phyloP scores from a whole-genome alignment of 257 asterid species.

The Primulina tabacum region DNA sequence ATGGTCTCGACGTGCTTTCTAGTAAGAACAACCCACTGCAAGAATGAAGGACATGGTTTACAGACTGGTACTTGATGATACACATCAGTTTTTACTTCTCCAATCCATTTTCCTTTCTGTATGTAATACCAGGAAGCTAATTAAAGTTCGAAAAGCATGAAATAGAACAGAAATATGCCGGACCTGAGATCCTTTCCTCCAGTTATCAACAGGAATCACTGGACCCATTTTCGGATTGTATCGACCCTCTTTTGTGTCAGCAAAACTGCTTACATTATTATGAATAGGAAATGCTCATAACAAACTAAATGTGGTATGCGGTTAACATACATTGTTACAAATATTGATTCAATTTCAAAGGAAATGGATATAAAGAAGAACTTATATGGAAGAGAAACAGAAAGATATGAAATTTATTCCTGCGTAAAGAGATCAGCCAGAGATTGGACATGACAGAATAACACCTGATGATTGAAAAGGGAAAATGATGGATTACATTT shows the following conservation, averaged over 20 bases:
- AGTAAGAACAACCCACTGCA: slow-evolving; percentile 93
- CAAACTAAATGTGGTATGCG: neutral
- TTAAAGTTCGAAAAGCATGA: slow-evolving; percentile 18
- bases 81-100: neutral
- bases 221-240: slow-evolving; percentile 99
- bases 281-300: slow-evolving; percentile 16
- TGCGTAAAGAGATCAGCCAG: slow-evolving; percentile 4
- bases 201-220: slow-evolving; percentile 60
- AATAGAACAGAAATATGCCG: slow-evolving; percentile 9
- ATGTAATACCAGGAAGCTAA: neutral
- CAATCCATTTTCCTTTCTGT: slow-evolving; percentile 12
- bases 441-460: neutral
- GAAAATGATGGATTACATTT: slow-evolving; percentile 20
- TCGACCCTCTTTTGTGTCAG: slow-evolving; percentile 87
- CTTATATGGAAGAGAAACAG: neutral
- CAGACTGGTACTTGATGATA: slow-evolving; percentile 10
- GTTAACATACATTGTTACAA: neutral
- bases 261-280: slow-evolving; percentile 59
- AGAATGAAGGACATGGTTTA: slow-evolving; percentile 28
- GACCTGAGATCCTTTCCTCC: slow-evolving; percentile 99
- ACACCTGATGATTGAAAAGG: neutral
- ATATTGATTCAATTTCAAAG: neutral
- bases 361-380: neutral
- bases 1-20: slow-evolving; percentile 86
- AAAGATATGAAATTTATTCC: neutral